Conservation (phyloP, 2,329 filamentous ascomycete genomes). For the Diplodia scrobiculata region DNA sequence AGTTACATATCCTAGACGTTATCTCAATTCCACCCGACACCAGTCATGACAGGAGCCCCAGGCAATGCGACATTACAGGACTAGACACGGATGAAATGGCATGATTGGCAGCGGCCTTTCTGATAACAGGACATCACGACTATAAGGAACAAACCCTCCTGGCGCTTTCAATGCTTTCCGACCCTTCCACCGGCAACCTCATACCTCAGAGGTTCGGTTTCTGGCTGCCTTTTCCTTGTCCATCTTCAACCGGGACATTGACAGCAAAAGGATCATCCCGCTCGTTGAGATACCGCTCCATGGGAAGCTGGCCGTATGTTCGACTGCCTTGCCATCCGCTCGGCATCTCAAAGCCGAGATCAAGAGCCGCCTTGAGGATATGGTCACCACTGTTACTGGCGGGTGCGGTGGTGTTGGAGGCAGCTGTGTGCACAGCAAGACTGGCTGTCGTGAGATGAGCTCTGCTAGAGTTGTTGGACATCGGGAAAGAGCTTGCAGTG, state of each 20-base stretch:
- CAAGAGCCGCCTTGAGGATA: background rate
- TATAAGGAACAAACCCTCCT: background rate
- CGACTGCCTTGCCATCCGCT: background rate
- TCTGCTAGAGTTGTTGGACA: background rate
- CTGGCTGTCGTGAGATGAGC: background rate
- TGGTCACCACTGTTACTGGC: background rate
- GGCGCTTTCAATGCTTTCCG: background rate
- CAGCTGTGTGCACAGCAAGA: background rate
- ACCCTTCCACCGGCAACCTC: background rate
- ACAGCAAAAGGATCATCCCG: background rate
- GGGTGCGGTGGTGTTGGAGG: background rate
- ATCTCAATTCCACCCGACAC: background rate
- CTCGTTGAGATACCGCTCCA: background rate
- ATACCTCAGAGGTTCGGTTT: background rate
- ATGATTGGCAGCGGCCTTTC: background rate
- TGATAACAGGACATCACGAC: background rate
- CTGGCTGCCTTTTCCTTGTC: background rate
- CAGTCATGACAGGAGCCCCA: background rate
- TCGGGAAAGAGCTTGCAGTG: background rate
- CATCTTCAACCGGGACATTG: background rate
- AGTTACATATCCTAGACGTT: conserved; percentile 1
- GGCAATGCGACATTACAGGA: background rate
- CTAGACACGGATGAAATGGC: background rate
- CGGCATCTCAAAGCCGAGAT: conserved; percentile 7
- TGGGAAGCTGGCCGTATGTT: background rate